These are phyloP conservation scores for Coelastrella sp. DNA, from an alignment of 139 green algal species.

Conservation along the genomic window DNA sequence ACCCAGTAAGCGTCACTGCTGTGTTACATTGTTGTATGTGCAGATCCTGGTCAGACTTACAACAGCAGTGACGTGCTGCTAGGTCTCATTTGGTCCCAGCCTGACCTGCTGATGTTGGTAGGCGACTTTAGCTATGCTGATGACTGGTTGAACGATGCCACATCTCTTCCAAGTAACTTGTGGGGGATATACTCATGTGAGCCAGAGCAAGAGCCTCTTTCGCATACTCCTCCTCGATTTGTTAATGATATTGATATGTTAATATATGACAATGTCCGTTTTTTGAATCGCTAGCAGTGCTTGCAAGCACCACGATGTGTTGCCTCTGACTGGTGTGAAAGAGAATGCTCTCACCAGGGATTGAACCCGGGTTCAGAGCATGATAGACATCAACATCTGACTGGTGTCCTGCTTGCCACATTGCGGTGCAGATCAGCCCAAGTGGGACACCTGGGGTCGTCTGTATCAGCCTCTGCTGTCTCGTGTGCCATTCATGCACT, in stretches of 20 bases:
- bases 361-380: no score
- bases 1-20: not conserved
- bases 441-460: conserved; percentile 82
- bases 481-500: conserved; percentile 63
- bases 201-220: not conserved
- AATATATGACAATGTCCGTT: not conserved
- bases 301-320: no score
- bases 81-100: conserved; percentile 57
- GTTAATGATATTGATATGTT: not conserved
- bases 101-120: conserved; percentile 67
- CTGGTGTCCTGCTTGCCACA: not conserved
- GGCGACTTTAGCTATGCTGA: conserved; percentile 90
- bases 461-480: conserved; percentile 71
- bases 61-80: conserved; percentile 74
- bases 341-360: no score
- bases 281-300: not conserved
- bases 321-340: not conserved
- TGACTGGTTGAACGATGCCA: conserved; percentile 50
- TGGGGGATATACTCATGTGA: conserved; percentile 10
- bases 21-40: not conserved
- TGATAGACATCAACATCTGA: no score
- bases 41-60: conserved; percentile 84
- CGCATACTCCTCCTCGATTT: no score
- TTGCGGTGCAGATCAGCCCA: conserved; percentile 59
- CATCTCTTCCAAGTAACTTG: not conserved